Percentiles rank a stretch among this genome's conserved stretches.
These are phyloP conservation scores for Citrus glauca DNA, from an alignment of 345 rosid genomes.

Conservation along the genomic window DNA sequence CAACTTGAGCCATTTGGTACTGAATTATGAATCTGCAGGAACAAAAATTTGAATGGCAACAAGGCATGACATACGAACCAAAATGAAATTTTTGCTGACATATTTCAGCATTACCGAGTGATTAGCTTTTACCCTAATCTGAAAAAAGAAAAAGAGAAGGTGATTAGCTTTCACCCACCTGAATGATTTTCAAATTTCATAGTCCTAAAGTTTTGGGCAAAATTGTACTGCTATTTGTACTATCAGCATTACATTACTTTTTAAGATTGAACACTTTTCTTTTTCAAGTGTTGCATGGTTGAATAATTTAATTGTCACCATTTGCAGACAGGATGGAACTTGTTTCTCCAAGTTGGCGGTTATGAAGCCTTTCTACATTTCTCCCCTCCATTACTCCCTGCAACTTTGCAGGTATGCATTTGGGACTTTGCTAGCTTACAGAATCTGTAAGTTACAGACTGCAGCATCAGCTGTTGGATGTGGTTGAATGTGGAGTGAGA, in stretches of 20 bases:
- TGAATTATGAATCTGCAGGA: not conserved
- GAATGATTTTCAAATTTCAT: not conserved
- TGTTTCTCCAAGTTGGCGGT: not conserved
- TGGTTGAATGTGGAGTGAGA: too few relatives aligned
- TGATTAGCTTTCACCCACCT: not conserved
- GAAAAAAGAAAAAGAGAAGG: not conserved
- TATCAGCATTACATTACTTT: not conserved
- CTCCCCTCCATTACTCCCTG: constrained; percentile 3
- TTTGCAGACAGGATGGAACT: constrained; percentile 19
- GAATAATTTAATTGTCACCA: constrained; percentile 19
- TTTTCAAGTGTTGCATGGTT: not conserved
- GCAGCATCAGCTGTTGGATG: too few relatives aligned
- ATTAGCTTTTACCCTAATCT: too few relatives aligned
- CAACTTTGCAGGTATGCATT: constrained; percentile 12
- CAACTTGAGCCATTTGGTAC: not conserved
- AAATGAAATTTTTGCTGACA: not conserved
- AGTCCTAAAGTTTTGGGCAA: not conserved
- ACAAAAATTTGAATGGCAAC: not conserved
- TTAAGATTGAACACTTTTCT: not conserved
- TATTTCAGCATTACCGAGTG: not conserved
- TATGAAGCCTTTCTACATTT: constrained; percentile 4
- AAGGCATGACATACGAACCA: not conserved
- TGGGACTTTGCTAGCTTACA: too few relatives aligned
- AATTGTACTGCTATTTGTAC: constrained; percentile 15
- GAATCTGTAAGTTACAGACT: too few relatives aligned